Conservation (phyloP, 129 eudicot species). For the Centella asiatica region DNA sequence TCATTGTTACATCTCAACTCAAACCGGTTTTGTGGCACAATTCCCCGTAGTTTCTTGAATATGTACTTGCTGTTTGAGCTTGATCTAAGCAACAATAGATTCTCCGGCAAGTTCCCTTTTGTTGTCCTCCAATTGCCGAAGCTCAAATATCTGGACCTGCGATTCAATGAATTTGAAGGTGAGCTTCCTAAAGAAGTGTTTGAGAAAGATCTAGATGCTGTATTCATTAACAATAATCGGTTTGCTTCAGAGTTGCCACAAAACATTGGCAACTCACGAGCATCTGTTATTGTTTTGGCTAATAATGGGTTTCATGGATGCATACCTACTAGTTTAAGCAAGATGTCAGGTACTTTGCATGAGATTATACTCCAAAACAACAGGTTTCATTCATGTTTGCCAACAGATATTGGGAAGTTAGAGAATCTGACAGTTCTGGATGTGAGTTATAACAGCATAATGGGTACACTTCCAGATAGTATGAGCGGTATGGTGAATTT, state of each 20-base stretch:
- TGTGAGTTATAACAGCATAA: conserved; percentile 36
- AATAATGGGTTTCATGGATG: conserved; percentile 59
- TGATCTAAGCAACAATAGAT: conserved; percentile 72
- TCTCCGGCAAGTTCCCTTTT: conserved; percentile 55
- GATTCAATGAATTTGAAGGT: conserved; percentile 77
- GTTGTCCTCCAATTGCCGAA: conserved; percentile 37
- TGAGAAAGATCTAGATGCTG: conserved; percentile 59
- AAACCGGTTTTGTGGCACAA: conserved; percentile 64
- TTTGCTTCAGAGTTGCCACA: conserved; percentile 46
- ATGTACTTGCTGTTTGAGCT: conserved; percentile 51
- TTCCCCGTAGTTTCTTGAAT: conserved; percentile 45
- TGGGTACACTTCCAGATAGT: conserved; percentile 46
- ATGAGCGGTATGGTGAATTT: conserved; percentile 32
- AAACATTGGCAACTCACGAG: conserved; percentile 52
- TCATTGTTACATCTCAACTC: conserved; percentile 63
- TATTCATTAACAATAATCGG: conserved; percentile 56
- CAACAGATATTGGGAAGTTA: conserved; percentile 43
- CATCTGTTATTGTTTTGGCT: conserved; percentile 56
- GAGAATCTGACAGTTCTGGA: conserved; percentile 55
- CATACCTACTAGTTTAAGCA: conserved; percentile 45
- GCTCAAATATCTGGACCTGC: conserved; percentile 50
- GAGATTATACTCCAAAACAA: conserved; percentile 44
- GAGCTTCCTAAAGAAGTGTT: conserved; percentile 45
- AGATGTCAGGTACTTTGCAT: conserved; percentile 42
- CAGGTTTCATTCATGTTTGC: conserved; percentile 47